Base-by-base conservation (phyloP, 2,329 filamentous ascomycete genomes). In the Rhytidhysteron rufulum region DNA sequence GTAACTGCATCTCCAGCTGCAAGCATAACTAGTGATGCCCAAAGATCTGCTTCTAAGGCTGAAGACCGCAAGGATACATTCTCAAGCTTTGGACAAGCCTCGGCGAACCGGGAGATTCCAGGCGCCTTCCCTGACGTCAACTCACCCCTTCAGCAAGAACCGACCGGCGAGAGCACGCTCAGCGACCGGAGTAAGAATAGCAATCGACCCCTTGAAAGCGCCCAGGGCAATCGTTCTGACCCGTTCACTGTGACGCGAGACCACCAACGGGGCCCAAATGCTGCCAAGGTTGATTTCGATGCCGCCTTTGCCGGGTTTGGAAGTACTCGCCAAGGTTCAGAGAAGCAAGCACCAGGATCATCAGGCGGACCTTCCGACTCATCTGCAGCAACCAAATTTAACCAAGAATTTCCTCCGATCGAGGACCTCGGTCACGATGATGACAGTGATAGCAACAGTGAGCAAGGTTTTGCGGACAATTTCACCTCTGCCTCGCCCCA, bases 351-450 rank as follows among this genome's bases (percentile, higher is more conserved):
- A 29, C 51, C 62, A 20, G 54, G 51, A 18, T 57, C 61, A 25
- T 57, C 50, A 20, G 60, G 60, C 48, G 57, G 61, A 5, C 46
- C 57, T 35, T 47, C 22, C 50, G 62, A 22, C 53, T 53, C 51
- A 44, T 57, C 19, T 51, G 53, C 27, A n/a, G 37, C 76, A 3
- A 71, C 67, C 40, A 69, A 63, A 31, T 85, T 87, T 54, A 77
- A 82, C 57, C 76, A 80, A 17, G 93, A 97, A 60, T 97, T 97
- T 59, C 93, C 93, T 22, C 93, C 91, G 1, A 95, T 97, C 44
- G 83, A 85, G n/a, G 88, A 91, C 60, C 69, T 96, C 42, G 85
- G 86, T 46, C 77, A 81, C 21, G 85, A 90, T 42, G 87, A 91
- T 18, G 85, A 94, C n/a, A 90, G 86, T 21, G 88, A 94, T 44